phyloP scores from a whole-genome alignment of 2,329 filamentous ascomycete species.

The Samsoniella hepiali region DNA sequence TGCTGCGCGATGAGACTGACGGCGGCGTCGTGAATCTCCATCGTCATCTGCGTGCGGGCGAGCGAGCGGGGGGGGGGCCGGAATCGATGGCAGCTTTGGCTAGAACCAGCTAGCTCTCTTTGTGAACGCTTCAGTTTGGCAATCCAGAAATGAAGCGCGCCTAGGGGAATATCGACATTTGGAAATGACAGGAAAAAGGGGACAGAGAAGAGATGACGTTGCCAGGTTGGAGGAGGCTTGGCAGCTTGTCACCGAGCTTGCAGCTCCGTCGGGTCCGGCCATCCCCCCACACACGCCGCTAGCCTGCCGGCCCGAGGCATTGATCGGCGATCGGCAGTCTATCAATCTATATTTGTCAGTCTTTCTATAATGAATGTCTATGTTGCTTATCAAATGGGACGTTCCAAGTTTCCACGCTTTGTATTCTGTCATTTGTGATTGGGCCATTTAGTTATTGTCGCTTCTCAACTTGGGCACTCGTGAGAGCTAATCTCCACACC shows the following conservation, averaged over 20 bases:
- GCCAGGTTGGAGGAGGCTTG: not conserved
- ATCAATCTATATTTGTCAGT: not conserved
- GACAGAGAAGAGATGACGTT: not conserved
- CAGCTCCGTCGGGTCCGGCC: not conserved
- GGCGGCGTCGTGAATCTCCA: constrained; percentile 44
- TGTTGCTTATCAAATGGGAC: no score
- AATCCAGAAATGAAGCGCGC: not conserved
- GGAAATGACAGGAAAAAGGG: not conserved
- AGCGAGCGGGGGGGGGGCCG: not conserved
- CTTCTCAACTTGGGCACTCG: no score
- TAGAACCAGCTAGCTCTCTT: no score
- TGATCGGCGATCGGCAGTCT: not conserved
- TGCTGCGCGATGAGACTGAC: constrained; percentile 43
- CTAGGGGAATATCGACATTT: not conserved
- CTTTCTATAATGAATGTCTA: no score
- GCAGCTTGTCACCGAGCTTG: not conserved
- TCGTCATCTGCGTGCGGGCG: constrained; percentile 17
- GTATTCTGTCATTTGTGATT: not conserved
- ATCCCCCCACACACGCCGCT: not conserved
- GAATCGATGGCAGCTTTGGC: not conserved
- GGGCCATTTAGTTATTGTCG: no score
- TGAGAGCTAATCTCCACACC: no score
- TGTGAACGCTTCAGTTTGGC: rapidly evolving
- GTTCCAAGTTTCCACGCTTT: no score
- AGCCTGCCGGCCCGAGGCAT: not conserved